phyloP scores from a whole-genome alignment of 179 eudicot species.

The Kewa caespitosa region DNA sequence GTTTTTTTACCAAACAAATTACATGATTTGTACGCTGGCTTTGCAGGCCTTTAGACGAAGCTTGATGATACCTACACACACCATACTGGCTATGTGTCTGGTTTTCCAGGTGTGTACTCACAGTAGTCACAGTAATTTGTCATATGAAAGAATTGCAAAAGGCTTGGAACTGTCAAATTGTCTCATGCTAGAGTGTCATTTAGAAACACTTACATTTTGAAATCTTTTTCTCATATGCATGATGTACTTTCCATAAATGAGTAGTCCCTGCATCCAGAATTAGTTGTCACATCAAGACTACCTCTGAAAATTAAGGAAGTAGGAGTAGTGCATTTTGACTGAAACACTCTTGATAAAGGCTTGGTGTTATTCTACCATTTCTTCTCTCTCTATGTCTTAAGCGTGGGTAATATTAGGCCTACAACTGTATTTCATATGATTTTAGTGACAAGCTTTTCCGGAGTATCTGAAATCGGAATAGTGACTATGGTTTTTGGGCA shows the following conservation, averaged over 20 bases:
- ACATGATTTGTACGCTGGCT: conserved; percentile 19
- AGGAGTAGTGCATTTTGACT: too few species aligned
- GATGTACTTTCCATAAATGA: neutral
- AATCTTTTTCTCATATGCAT: neutral
- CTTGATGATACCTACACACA: conserved; percentile 88
- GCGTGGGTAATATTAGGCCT: too few species aligned
- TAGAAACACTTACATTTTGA: neutral
- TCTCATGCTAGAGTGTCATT: neutral
- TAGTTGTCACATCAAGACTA: too few species aligned
- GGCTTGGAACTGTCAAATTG: neutral
- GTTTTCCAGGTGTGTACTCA: conserved; percentile 65
- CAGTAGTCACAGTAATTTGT: neutral
- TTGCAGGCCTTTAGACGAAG: conserved; percentile 74
- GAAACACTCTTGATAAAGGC: too few species aligned
- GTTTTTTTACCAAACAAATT: neutral
- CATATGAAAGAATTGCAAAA: neutral
- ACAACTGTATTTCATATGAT: too few species aligned
- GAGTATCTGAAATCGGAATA: too few species aligned
- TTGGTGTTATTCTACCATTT: too few species aligned
- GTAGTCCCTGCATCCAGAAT: neutral
- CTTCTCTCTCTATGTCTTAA: too few species aligned
- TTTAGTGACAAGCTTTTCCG: too few species aligned
- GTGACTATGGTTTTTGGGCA: too few species aligned
- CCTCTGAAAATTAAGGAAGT: too few species aligned
- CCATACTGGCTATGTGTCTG: conserved; percentile 64